Conservation (phyloP, 306 rosid genomes). For the Psophocarpus tetragonolobus region DNA sequence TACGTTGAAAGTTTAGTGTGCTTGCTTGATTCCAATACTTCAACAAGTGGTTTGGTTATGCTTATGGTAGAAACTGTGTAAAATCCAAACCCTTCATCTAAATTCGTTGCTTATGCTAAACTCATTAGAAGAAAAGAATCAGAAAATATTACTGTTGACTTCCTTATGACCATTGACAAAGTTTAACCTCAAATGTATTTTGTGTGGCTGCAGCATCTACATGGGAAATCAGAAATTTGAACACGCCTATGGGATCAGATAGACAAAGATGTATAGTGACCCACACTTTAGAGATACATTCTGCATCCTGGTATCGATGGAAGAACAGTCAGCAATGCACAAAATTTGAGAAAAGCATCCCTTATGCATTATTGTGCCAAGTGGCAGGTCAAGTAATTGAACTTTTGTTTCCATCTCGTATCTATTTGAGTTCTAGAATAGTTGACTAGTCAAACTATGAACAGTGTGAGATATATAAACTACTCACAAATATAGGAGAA, state of each 20-base stretch:
- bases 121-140: background rate
- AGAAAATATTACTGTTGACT: background rate
- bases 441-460: background rate
- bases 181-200: background rate
- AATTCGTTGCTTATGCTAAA: background rate
- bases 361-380: slow-evolving; percentile 87
- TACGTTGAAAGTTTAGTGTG: background rate
- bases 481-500: background rate
- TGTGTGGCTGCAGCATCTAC: slow-evolving; percentile 68
- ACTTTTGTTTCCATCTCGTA: slow-evolving; percentile 16
- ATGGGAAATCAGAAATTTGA: slow-evolving; percentile 86
- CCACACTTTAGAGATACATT: slow-evolving; percentile 84
- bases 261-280: slow-evolving; percentile 72
- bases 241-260: slow-evolving; percentile 65
- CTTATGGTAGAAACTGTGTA: background rate
- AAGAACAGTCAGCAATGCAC: slow-evolving; percentile 62
- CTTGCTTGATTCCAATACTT: background rate
- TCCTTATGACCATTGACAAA: background rate
- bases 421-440: background rate
- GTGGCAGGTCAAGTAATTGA: slow-evolving; percentile 71
- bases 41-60: background rate
- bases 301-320: slow-evolving; percentile 76
- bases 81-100: background rate
- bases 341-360: slow-evolving; percentile 85
- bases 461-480: slow-evolving; percentile 3